Evolutionary conservation across 306 rosid species (phyloP).

Genomic region (Delonix regia): DNA sequence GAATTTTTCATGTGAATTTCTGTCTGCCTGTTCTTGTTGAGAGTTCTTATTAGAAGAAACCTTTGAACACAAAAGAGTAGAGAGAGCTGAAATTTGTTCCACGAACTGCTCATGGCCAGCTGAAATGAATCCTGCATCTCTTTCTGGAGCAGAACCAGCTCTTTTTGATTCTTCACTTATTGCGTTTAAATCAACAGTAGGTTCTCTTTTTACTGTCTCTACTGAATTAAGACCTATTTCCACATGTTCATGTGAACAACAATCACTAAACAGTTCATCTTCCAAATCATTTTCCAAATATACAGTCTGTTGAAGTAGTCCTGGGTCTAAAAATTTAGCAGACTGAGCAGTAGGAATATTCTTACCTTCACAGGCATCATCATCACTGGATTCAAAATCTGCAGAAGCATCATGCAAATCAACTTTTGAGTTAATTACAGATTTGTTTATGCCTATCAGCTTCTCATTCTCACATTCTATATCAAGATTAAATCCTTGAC

Average conservation of each 20-base stretch:
- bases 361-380: slow-evolving; percentile 37
- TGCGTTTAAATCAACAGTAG: slow-evolving; percentile 17
- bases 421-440: slow-evolving; percentile 20
- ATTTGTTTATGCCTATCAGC: slow-evolving; percentile 21
- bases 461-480: slow-evolving; percentile 35
- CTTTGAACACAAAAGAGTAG: slow-evolving; percentile 40
- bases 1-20: slow-evolving; percentile 28
- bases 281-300: slow-evolving; percentile 39
- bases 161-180: slow-evolving; percentile 28
- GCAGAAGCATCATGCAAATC: slow-evolving; percentile 28
- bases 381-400: slow-evolving; percentile 34
- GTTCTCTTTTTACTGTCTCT: slow-evolving; percentile 20
- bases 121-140: slow-evolving; percentile 33
- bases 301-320: slow-evolving; percentile 23
- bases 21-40: slow-evolving; percentile 18
- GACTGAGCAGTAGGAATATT: slow-evolving; percentile 33
- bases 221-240: slow-evolving; percentile 23
- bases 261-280: slow-evolving; percentile 29
- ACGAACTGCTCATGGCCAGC: slow-evolving; percentile 43
- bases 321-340: slow-evolving; percentile 13
- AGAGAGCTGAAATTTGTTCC: slow-evolving; percentile 48
- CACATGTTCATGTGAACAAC: slow-evolving; percentile 15
- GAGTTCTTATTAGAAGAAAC: slow-evolving; percentile 35
- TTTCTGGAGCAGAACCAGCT: slow-evolving; percentile 33
- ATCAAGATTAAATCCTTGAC: neutral